These are phyloP conservation scores for Leishmania tropica DNA, from an alignment of 208 protist genomes.

Conservation along the genomic window DNA sequence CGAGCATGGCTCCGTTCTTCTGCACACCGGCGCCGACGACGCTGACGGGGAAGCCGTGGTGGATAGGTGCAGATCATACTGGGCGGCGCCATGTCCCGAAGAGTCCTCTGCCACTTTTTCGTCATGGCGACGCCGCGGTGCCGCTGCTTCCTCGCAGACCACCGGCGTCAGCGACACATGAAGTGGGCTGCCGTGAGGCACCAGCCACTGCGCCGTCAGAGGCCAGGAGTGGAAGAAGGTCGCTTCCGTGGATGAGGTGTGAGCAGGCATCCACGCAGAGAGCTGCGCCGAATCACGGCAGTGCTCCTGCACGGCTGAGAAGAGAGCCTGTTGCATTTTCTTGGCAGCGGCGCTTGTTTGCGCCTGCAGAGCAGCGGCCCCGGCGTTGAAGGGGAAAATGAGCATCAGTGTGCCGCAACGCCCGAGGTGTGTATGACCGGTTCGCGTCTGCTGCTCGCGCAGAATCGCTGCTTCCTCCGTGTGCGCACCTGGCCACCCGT, in stretches of 20 bases:
- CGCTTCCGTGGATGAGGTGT: background rate
- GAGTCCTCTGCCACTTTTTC: background rate
- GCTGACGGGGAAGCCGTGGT: background rate
- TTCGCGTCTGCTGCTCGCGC: background rate
- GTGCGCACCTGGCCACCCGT: background rate
- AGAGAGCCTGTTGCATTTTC: background rate
- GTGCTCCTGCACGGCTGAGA: background rate
- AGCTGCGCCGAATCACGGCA: background rate
- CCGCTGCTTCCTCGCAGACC: background rate
- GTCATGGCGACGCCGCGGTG: too few species aligned
- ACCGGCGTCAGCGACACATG: constrained; percentile 3
- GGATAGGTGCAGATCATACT: constrained; percentile 5
- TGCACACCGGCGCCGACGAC: background rate
- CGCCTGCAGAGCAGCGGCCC: background rate
- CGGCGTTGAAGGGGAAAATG: constrained; percentile 6
- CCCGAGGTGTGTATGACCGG: background rate
- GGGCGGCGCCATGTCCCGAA: background rate
- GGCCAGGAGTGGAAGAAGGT: constrained; percentile 26
- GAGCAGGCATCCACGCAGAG: constrained; percentile 4
- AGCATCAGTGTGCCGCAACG: background rate
- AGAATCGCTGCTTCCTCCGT: background rate
- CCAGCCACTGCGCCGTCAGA: constrained; percentile 16
- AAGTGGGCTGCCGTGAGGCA: constrained; percentile 1
- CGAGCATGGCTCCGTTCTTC: background rate
- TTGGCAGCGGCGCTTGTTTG: background rate